These are phyloP conservation scores for Fraxinus greggii DNA, from an alignment of 305 asterid species.

Conservation along the genomic window DNA sequence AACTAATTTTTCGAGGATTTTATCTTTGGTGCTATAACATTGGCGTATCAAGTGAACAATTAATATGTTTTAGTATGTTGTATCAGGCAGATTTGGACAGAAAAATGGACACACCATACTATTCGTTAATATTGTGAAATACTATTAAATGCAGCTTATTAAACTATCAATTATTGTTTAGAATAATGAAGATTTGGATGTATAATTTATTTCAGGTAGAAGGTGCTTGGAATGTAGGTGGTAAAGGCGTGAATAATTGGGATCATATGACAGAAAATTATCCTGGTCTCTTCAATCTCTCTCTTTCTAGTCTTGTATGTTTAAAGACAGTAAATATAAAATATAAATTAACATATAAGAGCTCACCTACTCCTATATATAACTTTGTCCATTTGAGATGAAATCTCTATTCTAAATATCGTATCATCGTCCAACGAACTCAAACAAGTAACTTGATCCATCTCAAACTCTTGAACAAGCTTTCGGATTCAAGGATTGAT, in stretches of 20 bases:
- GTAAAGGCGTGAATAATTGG: constrained; percentile 23
- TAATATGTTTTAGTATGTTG: background rate
- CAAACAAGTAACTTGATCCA: background rate
- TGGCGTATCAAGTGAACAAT: background rate
- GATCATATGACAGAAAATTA: constrained; percentile 5
- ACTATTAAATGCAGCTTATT: too few species aligned
- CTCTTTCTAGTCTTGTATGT: background rate
- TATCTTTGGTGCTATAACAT: background rate
- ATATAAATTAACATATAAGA: background rate
- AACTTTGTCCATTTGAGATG: background rate
- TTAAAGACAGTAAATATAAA: background rate
- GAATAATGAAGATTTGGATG: background rate
- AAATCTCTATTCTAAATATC: too few species aligned
- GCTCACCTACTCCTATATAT: background rate
- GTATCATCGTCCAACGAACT: background rate
- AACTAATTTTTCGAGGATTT: too few species aligned
- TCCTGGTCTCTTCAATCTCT: constrained; percentile 10
- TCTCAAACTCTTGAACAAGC: background rate
- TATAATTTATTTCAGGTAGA: constrained; percentile 19
- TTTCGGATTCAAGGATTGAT: background rate
- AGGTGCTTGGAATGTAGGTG: constrained; percentile 20
- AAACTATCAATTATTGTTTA: background rate
- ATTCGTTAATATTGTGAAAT: too few species aligned
- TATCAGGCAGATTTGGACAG: background rate
- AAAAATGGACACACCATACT: background rate